phyloP scores from a whole-genome alignment of 106 monocot genomes.

The Phalaenopsis equestris region DNA sequence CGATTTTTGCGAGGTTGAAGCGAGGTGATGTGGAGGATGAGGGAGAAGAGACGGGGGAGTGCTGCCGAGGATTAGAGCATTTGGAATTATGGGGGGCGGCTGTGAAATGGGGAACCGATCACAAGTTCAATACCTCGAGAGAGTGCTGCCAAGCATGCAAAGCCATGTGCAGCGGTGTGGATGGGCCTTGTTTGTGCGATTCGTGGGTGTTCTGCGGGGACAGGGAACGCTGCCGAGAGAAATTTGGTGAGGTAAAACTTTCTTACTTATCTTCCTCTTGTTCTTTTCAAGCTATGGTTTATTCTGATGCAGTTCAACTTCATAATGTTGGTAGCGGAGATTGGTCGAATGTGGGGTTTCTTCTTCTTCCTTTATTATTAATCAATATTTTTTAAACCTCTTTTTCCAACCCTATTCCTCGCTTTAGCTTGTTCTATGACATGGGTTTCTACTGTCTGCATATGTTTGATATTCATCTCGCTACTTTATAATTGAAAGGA shows the following conservation, averaged over 20 bases:
- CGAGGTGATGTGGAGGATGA: neutral
- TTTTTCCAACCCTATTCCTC: neutral
- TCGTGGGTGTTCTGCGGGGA: slow-evolving; percentile 98
- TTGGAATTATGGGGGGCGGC: slow-evolving; percentile 86
- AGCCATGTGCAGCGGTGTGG: slow-evolving; percentile 53
- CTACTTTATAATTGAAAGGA: neutral
- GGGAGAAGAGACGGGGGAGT: slow-evolving; percentile 26
- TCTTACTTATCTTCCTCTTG: neutral
- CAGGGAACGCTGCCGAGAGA: slow-evolving; percentile 48
- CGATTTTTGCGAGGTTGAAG: neutral
- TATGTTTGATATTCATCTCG: neutral
- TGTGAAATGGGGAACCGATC: slow-evolving; percentile 80
- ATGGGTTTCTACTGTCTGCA: neutral
- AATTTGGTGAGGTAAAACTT: slow-evolving; percentile 51
- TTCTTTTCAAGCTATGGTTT: neutral
- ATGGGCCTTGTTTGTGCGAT: slow-evolving; percentile 73
- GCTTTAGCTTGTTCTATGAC: neutral
- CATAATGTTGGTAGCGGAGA: neutral
- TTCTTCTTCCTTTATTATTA: too few relatives aligned
- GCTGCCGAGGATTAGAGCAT: slow-evolving; percentile 67
- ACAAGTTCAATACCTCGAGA: slow-evolving; percentile 47
- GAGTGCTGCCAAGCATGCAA: slow-evolving; percentile 87
- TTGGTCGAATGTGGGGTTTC: too few relatives aligned
- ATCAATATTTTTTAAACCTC: too few relatives aligned
- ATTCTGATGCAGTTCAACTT: neutral